Evolutionary conservation across 78 protist genomes (phyloP).

Genomic region (Guillardia theta): DNA sequence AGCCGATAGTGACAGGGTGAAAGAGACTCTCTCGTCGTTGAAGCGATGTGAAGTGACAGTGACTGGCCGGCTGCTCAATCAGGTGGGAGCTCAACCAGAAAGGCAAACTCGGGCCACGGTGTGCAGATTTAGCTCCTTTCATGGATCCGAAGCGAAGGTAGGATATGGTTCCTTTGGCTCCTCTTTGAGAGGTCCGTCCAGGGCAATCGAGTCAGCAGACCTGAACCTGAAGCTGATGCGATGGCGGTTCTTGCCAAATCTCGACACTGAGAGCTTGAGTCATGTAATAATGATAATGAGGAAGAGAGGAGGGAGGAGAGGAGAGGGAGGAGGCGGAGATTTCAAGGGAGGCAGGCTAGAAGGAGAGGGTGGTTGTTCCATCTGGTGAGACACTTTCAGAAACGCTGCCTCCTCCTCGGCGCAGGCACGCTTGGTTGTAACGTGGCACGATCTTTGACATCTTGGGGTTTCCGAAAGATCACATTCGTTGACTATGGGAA

Average conservation of each 20-base stretch:
- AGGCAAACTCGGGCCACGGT: conserved; percentile 73
- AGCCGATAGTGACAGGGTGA: not conserved
- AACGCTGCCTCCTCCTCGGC: conserved; percentile 77
- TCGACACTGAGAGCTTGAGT: conserved; percentile 80
- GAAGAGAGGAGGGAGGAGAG: not conserved
- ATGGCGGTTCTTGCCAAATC: conserved; percentile 92
- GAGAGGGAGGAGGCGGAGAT: too few species aligned
- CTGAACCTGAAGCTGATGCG: conserved; percentile 95
- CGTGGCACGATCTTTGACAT: conserved; percentile 90
- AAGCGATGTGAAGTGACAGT: too few species aligned
- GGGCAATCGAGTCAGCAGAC: conserved; percentile 51
- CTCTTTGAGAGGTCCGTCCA: not conserved
- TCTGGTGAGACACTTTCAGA: too few species aligned
- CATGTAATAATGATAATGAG: not conserved
- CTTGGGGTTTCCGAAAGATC: conserved; percentile 45
- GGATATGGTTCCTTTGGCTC: not conserved
- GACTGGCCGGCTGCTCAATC: not conserved
- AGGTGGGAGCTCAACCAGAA: conserved; percentile 87
- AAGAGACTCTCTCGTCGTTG: too few species aligned
- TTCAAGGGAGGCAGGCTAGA: not conserved
- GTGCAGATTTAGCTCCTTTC: conserved; percentile 55
- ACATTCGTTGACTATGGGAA: conserved; percentile 91
- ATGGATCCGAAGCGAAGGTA: conserved; percentile 63
- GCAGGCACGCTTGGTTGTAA: conserved; percentile 99
- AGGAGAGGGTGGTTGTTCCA: not conserved